phyloP scores from a whole-genome alignment of 2,329 filamentous ascomycete species.

The Colletotrichum sojae region DNA sequence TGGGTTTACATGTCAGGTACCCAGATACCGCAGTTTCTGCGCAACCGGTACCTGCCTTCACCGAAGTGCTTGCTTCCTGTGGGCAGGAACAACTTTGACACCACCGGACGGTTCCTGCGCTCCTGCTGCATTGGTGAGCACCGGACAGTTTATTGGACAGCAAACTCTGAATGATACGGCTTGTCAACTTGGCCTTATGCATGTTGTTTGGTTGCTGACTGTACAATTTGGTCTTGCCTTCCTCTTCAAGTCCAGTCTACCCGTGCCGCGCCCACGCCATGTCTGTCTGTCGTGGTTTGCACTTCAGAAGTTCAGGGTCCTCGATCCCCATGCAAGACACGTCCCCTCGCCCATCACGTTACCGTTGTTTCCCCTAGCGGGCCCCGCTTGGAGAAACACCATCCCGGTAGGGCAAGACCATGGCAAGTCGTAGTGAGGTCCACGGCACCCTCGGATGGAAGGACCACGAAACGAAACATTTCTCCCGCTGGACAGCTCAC shows the following conservation, averaged over 20 bases:
- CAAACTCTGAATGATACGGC: too few relatives aligned
- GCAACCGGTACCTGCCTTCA: not conserved
- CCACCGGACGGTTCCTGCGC: not conserved
- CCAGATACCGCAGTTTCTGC: too few relatives aligned
- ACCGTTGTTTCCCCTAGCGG: slow-evolving; percentile 7
- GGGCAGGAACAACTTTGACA: not conserved
- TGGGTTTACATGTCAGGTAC: not conserved
- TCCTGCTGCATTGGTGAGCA: not conserved
- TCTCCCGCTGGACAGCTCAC: not conserved
- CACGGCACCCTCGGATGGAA: not conserved
- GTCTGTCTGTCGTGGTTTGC: too few relatives aligned
- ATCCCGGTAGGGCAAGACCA: slow-evolving; percentile 23
- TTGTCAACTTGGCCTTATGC: too few relatives aligned
- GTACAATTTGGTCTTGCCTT: too few relatives aligned
- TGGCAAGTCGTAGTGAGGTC: slow-evolving; percentile 4
- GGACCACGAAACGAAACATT: slow-evolving; percentile 35
- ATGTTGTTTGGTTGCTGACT: too few relatives aligned
- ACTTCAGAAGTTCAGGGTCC: slow-evolving; percentile 11
- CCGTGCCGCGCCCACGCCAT: too few relatives aligned
- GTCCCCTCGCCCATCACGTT: slow-evolving; percentile 24
- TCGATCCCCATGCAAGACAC: slow-evolving; percentile 23
- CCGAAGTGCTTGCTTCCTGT: too few relatives aligned
- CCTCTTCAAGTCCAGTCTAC: too few relatives aligned
- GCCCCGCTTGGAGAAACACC: slow-evolving; percentile 23
- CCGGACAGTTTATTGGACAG: not conserved